phyloP scores from a whole-genome alignment of 768 basidiomycete species.

The Cystofilobasidium bisporidii region DNA sequence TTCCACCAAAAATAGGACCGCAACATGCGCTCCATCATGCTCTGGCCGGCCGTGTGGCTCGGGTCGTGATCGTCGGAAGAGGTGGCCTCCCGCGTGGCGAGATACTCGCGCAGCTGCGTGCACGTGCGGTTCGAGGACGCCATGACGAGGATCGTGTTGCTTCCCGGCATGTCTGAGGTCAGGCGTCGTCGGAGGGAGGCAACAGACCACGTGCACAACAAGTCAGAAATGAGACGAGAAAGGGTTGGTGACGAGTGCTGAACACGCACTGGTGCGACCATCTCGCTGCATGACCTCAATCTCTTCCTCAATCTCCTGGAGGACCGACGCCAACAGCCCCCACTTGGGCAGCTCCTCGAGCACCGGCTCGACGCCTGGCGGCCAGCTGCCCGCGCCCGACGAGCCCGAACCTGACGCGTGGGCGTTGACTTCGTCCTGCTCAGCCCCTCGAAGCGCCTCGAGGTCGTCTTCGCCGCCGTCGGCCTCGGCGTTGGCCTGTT shows the following conservation, averaged over 20 bases:
- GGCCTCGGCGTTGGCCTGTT: constrained; percentile 35
- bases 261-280: neutral
- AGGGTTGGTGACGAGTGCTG: neutral
- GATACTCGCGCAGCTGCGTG: constrained; percentile 65
- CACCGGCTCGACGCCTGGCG: constrained; percentile 68
- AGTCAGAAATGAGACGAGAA: too few relatives aligned
- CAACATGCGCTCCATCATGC: constrained; percentile 71
- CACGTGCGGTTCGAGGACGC: constrained; percentile 67
- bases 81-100: constrained; percentile 43
- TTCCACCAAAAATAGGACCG: constrained; percentile 74
- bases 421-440: constrained; percentile 24
- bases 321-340: constrained; percentile 68
- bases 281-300: constrained; percentile 32
- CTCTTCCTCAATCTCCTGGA: constrained; percentile 84
- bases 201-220: too few relatives aligned
- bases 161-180: constrained; percentile 47
- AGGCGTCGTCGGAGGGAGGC: too few relatives aligned
- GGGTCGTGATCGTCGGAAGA: neutral
- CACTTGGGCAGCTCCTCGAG: constrained; percentile 95
- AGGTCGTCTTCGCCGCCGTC: constrained; percentile 55
- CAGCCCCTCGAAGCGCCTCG: constrained; percentile 35
- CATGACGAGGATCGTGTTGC: constrained; percentile 79
- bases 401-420: constrained; percentile 28
- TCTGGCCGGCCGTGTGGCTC: constrained; percentile 48
- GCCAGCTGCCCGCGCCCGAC: constrained; percentile 43